Base-by-base conservation (phyloP, 371 early-diverging fungal species). In the Apophysomyces sp. region DNA sequence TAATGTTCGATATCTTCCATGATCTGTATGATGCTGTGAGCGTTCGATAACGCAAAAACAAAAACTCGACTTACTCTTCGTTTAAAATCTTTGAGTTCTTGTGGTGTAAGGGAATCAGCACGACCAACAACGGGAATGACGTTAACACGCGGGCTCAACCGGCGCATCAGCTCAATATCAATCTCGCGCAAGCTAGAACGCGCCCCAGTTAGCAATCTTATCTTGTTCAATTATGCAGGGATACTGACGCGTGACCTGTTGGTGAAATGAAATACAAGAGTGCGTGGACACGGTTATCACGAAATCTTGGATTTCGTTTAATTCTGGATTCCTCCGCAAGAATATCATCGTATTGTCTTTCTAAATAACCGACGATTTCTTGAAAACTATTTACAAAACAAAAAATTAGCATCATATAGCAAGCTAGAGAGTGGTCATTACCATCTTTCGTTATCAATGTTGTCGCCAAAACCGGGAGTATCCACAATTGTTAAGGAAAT, bases 261-360 rank as follows among this genome's bases (percentile, higher is more conserved):
- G 99, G 98, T 3, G 93, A 84, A 64, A 99, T 96, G 72, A 98
- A 99, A 80, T 99, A 99, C 31, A 99, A 79, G 18, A 97, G 88
- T 4, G 94, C 95, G 76, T 99, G 99, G 36, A 99, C 92, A 57
- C 98, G 92, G 82, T 94, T 93, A 80, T 98, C 99, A 72, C 93
- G 93, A 87, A 95, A 95, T 63, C 96, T 89, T 32, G 96, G 93
- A 76, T 98, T 98, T 72, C 99, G 92, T 81, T 98, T 89, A 72
- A 94, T 92, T 58, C 94, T 73, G 36, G 90, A 90, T 69, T 99
- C 98, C 75, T 99, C 97, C 6, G 94, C 93, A 56, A 99, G 74
- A 66, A 97, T 95, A 57, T 94, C 92, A 73, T 99, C 98, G 71
- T 93, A 98, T 77, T 98, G 97, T 63, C 83, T 71, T 73, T 98